These are phyloP conservation scores for Phytophthora litchii DNA, from an alignment of 352 stramenopile genomes.

Conservation along the genomic window DNA sequence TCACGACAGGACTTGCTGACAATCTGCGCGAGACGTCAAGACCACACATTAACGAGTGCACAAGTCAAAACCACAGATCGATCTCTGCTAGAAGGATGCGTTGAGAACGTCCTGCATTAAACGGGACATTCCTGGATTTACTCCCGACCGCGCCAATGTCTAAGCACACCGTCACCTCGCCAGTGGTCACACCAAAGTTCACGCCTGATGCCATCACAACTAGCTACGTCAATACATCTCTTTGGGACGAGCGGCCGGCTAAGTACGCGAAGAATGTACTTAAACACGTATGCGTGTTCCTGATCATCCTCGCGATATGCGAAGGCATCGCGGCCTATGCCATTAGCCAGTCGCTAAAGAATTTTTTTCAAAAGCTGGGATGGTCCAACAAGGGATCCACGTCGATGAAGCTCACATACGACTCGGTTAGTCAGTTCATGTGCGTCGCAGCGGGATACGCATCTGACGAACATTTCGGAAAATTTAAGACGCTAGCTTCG, in stretches of 20 bases:
- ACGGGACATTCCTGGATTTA: slow-evolving; percentile 12
- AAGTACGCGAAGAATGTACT: slow-evolving; percentile 60
- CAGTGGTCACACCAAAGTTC: slow-evolving; percentile 9
- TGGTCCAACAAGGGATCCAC: slow-evolving; percentile 58
- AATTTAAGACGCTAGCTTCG: slow-evolving; percentile 36
- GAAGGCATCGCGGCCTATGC: slow-evolving; percentile 60
- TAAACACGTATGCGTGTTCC: slow-evolving; percentile 57
- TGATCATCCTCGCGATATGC: slow-evolving; percentile 47
- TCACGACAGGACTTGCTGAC: too few species aligned
- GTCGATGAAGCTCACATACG: slow-evolving; percentile 69
- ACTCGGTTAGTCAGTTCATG: slow-evolving; percentile 62
- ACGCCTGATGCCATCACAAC: slow-evolving; percentile 21
- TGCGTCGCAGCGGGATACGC: slow-evolving; percentile 62
- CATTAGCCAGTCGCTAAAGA: slow-evolving; percentile 60
- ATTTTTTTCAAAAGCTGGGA: slow-evolving; percentile 63
- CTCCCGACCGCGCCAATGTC: slow-evolving; percentile 16
- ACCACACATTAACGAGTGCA: too few species aligned
- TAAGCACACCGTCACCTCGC: neutral
- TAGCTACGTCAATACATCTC: slow-evolving; percentile 25
- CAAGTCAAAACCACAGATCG: too few species aligned
- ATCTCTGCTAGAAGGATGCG: too few species aligned
- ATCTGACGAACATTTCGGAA: slow-evolving; percentile 56
- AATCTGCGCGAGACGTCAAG: too few species aligned
- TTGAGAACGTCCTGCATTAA: neutral
- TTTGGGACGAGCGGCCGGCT: slow-evolving; percentile 48